Percentiles rank a stretch among this genome's conserved stretches.
These are phyloP conservation scores for Helianthus tuberosus DNA, from an alignment of 129 eudicot genomes.

Conservation along the genomic window DNA sequence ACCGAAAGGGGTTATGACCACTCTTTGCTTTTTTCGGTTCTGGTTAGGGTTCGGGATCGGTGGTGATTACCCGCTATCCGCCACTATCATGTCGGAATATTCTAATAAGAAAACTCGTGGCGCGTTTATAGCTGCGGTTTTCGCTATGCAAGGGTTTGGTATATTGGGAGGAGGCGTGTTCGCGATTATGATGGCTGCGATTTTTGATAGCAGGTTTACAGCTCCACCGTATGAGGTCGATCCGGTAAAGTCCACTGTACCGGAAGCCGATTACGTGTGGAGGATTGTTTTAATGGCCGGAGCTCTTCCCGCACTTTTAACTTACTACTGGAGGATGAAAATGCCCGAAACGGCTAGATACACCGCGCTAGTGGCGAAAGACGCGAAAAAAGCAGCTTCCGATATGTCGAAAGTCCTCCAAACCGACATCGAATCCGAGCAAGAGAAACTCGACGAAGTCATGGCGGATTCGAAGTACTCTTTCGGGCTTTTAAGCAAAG, in stretches of 20 bases:
- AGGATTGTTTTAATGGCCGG: conserved; percentile 5
- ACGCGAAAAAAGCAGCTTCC: conserved; percentile 4
- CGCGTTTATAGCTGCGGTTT: conserved; percentile 4
- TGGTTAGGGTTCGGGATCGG: conserved; percentile 8
- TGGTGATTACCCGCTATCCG: conserved; percentile 8
- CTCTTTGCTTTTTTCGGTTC: conserved; percentile 4
- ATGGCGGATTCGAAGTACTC: background rate
- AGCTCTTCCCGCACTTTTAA: background rate
- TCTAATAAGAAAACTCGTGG: conserved; percentile 12
- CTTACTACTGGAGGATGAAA: conserved; percentile 7
- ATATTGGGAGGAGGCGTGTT: conserved; percentile 11
- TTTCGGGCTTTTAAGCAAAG: background rate
- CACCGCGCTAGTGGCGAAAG: background rate
- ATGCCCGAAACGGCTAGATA: conserved; percentile 6
- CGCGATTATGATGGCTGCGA: conserved; percentile 2
- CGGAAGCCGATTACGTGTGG: conserved; percentile 13
- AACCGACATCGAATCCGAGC: conserved; percentile 6
- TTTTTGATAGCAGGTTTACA: background rate
- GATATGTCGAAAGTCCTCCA: conserved; percentile 2
- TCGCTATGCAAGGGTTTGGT: conserved; percentile 11
- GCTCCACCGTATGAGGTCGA: conserved; percentile 7
- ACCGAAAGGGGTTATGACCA: conserved; percentile 13
- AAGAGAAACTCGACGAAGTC: background rate
- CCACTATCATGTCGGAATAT: conserved; percentile 2
- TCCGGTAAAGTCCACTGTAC: conserved; percentile 1